Evolutionary conservation across 2,329 filamentous ascomycete species (phyloP), one percentile per base, ranked within the genome.

Genomic region (Clarireedia sp.): DNA sequence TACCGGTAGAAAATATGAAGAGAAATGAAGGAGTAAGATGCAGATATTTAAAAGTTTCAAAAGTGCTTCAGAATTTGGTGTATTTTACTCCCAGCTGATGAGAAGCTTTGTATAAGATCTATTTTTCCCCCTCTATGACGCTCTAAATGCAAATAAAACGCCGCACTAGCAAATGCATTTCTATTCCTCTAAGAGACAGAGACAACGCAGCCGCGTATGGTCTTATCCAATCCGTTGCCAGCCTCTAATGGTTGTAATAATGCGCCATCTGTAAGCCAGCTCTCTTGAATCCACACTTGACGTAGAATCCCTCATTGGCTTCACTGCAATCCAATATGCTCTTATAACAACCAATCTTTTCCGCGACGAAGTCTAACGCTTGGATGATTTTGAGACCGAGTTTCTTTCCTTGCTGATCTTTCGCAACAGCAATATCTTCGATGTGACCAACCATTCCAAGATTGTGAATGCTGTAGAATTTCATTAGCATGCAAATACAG

Each of bases 361-460:
- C 83, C 54, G 91, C 90, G 58, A 97, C 85, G 69, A 80, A 87
- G 73, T 97, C 91, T 68, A 99, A 79, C 7, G 92, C 90, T 74
- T 97, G 89, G 66, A 97, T 97, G 63, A 97, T 86, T 63, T 90
- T 82, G 68, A 96, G 75, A 4, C 94, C 94, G 44, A 97, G 78
- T 75, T 96, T 96, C 82, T 97, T 96, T 64, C 94, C 94, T 73
- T 97, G 94, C 74, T 97, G 90, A 66, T 95, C 89, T 74, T 91
- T 90, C 62, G 89, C 85, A 38, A 99, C 91, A 17, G 92, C 91
- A 70, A 99, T 96, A 70, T 99, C 94, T 72, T 97, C 94, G 72
- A 97, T 96, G 73, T 97, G 94, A 12, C 92, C 94, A 24, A 96
- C 92, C 21, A 86, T 75, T 50, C 89, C 89, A 45, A 94, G 80